Evolutionary conservation across 257 asterid species (phyloP), one percentile per base, ranked within the genome.

Genomic region (Nicotiana undulata): DNA sequence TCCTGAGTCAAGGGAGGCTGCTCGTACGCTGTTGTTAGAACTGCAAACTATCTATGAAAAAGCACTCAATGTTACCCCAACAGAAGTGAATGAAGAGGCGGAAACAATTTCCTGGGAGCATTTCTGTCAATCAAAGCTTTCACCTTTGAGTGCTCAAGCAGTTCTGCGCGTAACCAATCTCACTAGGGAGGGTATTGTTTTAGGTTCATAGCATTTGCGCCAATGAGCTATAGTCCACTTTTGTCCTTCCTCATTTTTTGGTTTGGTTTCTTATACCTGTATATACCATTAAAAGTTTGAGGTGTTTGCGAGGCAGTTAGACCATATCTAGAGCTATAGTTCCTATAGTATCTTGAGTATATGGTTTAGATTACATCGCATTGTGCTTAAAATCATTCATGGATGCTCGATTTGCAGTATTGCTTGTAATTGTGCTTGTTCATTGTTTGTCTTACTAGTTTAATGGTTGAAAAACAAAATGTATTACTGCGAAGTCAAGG

Each of bases 1-100:
- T 83, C 98, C 98, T 0, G 97, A 90, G 88, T 94, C 98, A 6
- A 90, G 98, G 85, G 97, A 94, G 82, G 96, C 98, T 12, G 98
- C 98, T 44, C 97, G 98, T 75, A 64, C 89, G 58, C 87, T 94
- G 75, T 58, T 94, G 87, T 70, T 94, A 87, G 96, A 94, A 88
- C 84, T 94, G 83, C 93, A 88, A 82, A 85, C 89, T 40, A 87
- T 87, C 11, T 91, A 89, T 12, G 91, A 88, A 83, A 93, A 91
- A 82, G 79, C 88, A 56, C 83, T 63, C 46, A 80, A 80, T 81
- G 83, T 79, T 28, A 85, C 80, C 76, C 83, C 86, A 46, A 49
- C 81, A 70, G 84, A 10, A 22, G 88, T 37, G 60, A 51, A 88
- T 8, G 93, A 89, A 58, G 91, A 85, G 52, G 83, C 88, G 24